phyloP scores from a whole-genome alignment of 768 basidiomycete genomes.

The Tricholoma sp. region DNA sequence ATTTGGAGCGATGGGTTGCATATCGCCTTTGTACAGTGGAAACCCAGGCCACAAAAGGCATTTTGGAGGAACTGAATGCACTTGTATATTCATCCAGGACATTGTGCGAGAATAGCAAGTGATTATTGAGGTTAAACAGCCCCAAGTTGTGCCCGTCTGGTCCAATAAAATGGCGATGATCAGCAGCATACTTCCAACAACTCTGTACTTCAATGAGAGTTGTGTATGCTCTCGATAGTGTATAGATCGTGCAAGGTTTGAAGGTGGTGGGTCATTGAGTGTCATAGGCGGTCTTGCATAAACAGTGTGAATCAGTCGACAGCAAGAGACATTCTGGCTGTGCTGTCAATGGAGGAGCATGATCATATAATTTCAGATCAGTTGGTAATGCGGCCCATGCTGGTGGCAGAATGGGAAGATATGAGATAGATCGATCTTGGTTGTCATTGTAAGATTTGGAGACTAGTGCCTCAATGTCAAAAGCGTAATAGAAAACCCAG shows the following conservation, averaged over 20 bases:
- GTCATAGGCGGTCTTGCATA: neutral
- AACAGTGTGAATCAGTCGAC: neutral
- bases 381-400: neutral
- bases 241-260: neutral
- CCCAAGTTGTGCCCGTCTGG: slow-evolving; percentile 23
- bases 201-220: neutral
- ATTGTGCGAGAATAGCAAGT: slow-evolving; percentile 24
- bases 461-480: neutral
- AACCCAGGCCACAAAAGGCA: slow-evolving; percentile 27
- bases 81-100: slow-evolving; percentile 30
- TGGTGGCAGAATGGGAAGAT: neutral
- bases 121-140: slow-evolving; percentile 32
- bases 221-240: neutral
- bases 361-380: neutral
- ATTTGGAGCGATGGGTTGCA: neutral
- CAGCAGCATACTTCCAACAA: neutral
- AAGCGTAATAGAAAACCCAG: neutral
- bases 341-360: neutral
- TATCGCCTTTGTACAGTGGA: slow-evolving; percentile 19
- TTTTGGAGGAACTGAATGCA: slow-evolving; percentile 28
- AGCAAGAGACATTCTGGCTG: neutral
- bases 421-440: neutral
- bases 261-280: neutral
- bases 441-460: neutral
- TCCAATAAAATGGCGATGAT: slow-evolving; percentile 18